These are phyloP conservation scores for Lunularia cruciata DNA, from an alignment of 225 moss, liverwort and hornwort genomes.

Conservation along the genomic window DNA sequence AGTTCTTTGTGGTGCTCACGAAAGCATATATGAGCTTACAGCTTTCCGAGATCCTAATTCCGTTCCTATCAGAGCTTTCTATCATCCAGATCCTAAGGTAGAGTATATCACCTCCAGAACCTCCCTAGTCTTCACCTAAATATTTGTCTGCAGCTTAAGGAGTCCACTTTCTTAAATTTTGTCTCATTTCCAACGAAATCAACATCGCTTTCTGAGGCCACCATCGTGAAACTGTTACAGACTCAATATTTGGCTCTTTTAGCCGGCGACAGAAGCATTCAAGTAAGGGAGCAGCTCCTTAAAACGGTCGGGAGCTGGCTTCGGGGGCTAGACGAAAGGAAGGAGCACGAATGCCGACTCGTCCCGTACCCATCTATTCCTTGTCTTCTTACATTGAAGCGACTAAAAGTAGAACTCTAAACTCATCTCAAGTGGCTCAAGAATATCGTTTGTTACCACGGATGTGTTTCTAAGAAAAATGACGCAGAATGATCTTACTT, in stretches of 20 bases:
- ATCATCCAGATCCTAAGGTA: constrained; percentile 77
- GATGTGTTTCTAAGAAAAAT: too few relatives aligned
- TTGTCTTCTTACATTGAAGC: neutral
- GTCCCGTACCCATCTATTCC: constrained; percentile 66
- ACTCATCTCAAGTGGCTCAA: too few relatives aligned
- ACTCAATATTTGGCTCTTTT: constrained; percentile 84
- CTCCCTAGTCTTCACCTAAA: too few relatives aligned
- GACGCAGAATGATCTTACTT: neutral
- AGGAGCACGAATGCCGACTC: constrained; percentile 89
- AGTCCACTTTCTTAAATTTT: too few relatives aligned
- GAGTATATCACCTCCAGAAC: constrained; percentile 9
- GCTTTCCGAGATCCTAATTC: constrained; percentile 93
- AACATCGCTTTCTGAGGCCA: too few relatives aligned
- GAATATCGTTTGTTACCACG: too few relatives aligned
- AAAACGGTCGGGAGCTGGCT: constrained; percentile 77
- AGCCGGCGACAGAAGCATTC: constrained; percentile 62
- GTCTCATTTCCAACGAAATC: too few relatives aligned
- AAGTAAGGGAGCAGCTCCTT: constrained; percentile 77
- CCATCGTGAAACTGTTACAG: constrained; percentile 44
- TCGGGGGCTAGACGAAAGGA: constrained; percentile 68
- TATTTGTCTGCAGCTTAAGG: too few relatives aligned
- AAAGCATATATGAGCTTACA: constrained; percentile 83
- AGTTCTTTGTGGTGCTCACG: constrained; percentile 90
- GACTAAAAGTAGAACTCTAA: neutral
- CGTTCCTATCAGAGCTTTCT: constrained; percentile 79